Base-by-base conservation (phyloP, 306 rosid species). In the Rosa chinensis region DNA sequence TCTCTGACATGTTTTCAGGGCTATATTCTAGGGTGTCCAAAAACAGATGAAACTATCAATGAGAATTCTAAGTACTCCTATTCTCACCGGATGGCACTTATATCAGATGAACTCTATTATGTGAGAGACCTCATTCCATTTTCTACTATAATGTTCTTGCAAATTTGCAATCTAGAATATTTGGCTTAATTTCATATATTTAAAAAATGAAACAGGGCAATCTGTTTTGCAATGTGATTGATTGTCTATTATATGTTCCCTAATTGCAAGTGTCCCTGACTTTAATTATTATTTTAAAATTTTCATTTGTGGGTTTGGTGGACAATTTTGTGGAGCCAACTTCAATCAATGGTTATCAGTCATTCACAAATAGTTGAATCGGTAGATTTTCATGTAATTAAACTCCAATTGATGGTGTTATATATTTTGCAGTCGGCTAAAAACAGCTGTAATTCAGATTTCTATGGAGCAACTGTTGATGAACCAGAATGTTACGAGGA, bases 51-150 rank as follows among this genome's bases (percentile, higher is more conserved):
- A 8, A 5, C 6, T 20, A 44, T 79, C 53, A 71, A 58, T 59
- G 77, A 70, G 40, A 79, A 79, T 45, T 70, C 82, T 13, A 79
- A 72, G 63, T 70, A 70, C 10, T 18, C 28, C 13, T 73, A 52
- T 53, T 16, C 74, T 53, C 66, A 80, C 48, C 79, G 78, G 53
- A 73, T 73, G 74, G 78, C 74, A 13, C 74, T 80, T 21, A 45
- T 80, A 66, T 80, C 83, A 43, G 73, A 80, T 50, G 74, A 74
- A 66, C 83, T 80, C 68, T 80, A 73, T 32, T 43, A 73, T 72
- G 83, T 78, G 59, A 50, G 32, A 62, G 8, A 61, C 18, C 21
- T n/a, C 52, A 70, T 70, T 21, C 37, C 35, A 62, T 11, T 17
- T 17, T 14, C 17, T 20, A 13, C 20, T 50, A 12, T 62, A 62